Percentiles rank a stretch among this genome's conserved stretches.
These are phyloP conservation scores for Leucaena leucocephala DNA, from an alignment of 306 rosid species.

Conservation along the genomic window DNA sequence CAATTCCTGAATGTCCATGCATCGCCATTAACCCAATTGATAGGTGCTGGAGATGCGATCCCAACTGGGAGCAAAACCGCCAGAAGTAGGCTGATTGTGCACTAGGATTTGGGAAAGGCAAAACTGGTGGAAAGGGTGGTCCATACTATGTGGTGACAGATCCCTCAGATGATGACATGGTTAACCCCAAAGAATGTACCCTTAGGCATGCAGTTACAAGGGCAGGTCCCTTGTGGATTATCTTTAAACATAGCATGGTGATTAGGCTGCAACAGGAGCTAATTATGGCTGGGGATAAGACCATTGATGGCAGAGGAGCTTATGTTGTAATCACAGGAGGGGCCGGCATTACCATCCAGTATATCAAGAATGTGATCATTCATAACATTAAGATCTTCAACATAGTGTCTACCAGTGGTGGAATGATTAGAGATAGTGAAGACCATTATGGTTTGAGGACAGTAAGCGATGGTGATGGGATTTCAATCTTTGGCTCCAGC, in stretches of 20 bases:
- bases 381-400: constrained; percentile 57
- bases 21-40: constrained; percentile 74
- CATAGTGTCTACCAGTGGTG: constrained; percentile 49
- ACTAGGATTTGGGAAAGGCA: constrained; percentile 64
- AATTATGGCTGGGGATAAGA: constrained; percentile 57
- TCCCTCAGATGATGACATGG: constrained; percentile 55
- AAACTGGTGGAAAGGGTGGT: constrained; percentile 68
- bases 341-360: constrained; percentile 73
- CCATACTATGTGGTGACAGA: constrained; percentile 56
- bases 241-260: constrained; percentile 56
- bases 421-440: constrained; percentile 52
- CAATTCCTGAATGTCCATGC: constrained; percentile 30
- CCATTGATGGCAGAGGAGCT: constrained; percentile 79
- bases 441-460: constrained; percentile 62
- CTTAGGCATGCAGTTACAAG: constrained; percentile 72
- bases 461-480: constrained; percentile 75
- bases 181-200: constrained; percentile 60
- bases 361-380: constrained; percentile 62
- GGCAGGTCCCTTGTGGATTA: constrained; percentile 69
- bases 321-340: constrained; percentile 56
- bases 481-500: constrained; percentile 73
- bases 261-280: constrained; percentile 62
- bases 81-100: constrained; percentile 59
- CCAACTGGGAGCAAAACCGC: constrained; percentile 64
- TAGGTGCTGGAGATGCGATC: constrained; percentile 83